Conservation (phyloP, 768 basidiomycete species). For the Inosperma sp. region DNA sequence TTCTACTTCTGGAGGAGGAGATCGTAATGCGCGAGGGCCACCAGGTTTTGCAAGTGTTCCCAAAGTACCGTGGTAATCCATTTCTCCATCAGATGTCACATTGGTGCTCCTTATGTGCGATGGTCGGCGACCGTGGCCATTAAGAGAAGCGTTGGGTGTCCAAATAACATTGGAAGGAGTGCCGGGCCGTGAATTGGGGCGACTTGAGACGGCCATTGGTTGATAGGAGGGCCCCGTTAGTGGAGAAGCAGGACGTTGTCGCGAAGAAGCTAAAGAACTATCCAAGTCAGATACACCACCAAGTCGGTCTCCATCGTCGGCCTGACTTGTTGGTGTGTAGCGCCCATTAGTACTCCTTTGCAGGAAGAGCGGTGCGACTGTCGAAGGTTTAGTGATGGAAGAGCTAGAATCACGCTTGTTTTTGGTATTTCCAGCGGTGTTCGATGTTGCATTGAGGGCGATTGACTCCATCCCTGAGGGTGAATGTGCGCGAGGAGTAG, state of each 20-base stretch:
- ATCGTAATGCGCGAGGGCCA: conserved; percentile 42
- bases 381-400: conserved; percentile 43
- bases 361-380: conserved; percentile 46
- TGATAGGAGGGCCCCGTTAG: conserved; percentile 58
- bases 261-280: conserved; percentile 45
- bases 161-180: conserved; percentile 77
- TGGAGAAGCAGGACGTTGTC: conserved; percentile 71
- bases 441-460: conserved; percentile 2
- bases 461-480: conserved; percentile 36
- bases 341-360: conserved; percentile 61
- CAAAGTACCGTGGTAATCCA: conserved; percentile 20
- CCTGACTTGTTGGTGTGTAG: conserved; percentile 50
- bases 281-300: conserved; percentile 39
- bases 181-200: conserved; percentile 57
- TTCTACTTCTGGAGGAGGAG: conserved; percentile 44
- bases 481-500: conserved; percentile 77
- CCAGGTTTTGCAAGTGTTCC: conserved; percentile 34
- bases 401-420: conserved; percentile 54
- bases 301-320: too few species aligned
- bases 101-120: conserved; percentile 58
- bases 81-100: conserved; percentile 43
- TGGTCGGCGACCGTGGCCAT: conserved; percentile 17
- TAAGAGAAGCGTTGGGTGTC: conserved; percentile 35
- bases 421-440: conserved; percentile 30
- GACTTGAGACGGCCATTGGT: conserved; percentile 42